Evolutionary conservation across 345 rosid genomes (phyloP).

Genomic region (Chamaenerion angustifolium): DNA sequence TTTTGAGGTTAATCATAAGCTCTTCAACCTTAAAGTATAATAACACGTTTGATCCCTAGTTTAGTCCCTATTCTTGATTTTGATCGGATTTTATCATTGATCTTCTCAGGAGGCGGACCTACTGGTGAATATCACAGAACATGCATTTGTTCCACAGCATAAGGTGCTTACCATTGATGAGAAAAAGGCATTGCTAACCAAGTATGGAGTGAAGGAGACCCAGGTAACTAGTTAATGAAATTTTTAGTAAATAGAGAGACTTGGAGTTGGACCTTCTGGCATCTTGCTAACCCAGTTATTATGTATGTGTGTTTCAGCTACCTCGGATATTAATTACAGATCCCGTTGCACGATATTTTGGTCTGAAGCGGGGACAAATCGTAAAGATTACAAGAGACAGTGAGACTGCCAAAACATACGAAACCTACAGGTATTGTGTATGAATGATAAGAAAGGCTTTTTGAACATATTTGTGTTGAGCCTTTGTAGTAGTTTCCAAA

Average conservation of each 20-base stretch:
- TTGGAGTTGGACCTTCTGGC: too few relatives aligned
- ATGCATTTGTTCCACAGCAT: conserved; percentile 36
- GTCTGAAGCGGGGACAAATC: conserved; percentile 24
- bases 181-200: conserved; percentile 33
- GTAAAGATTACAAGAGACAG: conserved; percentile 23
- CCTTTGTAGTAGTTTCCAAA: too few relatives aligned
- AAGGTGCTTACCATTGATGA: conserved; percentile 31
- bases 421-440: conserved; percentile 18
- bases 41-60: background rate
- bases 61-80: too few relatives aligned
- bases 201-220: conserved; percentile 38
- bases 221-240: conserved; percentile 19
- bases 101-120: conserved; percentile 36
- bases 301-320: conserved; percentile 9
- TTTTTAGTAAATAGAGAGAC: background rate
- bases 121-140: conserved; percentile 36
- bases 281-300: background rate
- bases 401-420: conserved; percentile 22
- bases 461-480: too few relatives aligned
- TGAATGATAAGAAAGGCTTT: background rate
- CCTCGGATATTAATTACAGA: conserved; percentile 22
- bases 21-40: background rate
- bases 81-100: too few relatives aligned
- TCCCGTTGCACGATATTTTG: conserved; percentile 19
- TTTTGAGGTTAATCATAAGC: conserved; percentile 25